Conservation (phyloP, 2,329 filamentous ascomycete genomes). For the Aspergillus sp. region DNA sequence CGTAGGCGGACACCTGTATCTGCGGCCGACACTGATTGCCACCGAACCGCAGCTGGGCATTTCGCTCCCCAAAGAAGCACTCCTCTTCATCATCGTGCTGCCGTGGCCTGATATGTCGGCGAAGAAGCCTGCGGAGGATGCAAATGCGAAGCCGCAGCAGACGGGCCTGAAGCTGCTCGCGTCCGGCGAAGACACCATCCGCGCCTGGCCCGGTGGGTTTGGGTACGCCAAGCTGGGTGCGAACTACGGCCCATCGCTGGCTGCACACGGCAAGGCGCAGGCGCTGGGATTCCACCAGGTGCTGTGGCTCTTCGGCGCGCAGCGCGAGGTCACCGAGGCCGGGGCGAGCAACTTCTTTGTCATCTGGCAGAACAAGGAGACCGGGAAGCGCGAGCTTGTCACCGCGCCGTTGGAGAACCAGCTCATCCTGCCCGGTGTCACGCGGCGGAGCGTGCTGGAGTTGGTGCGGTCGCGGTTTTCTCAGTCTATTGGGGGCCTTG, state of each 20-base stretch:
- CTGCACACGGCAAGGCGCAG: slow-evolving; percentile 67
- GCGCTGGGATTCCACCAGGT: slow-evolving; percentile 74
- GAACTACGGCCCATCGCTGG: slow-evolving; percentile 79
- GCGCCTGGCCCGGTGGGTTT: slow-evolving; percentile 89
- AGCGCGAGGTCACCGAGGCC: slow-evolving; percentile 77
- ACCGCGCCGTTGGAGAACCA: slow-evolving; percentile 76
- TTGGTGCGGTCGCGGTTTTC: slow-evolving; percentile 56
- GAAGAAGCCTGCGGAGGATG: slow-evolving; percentile 11
- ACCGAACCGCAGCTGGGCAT: slow-evolving; percentile 74
- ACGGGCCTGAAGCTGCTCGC: slow-evolving; percentile 65
- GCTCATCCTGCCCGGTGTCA: slow-evolving; percentile 81
- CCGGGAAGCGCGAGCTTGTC: slow-evolving; percentile 57
- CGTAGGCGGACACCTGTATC: slow-evolving; percentile 65
- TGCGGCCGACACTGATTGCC: slow-evolving; percentile 79
- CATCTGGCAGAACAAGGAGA: slow-evolving; percentile 55
- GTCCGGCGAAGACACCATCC: slow-evolving; percentile 69
- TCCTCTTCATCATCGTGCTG: slow-evolving; percentile 71
- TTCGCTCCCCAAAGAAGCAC: slow-evolving; percentile 67
- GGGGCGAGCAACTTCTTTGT: slow-evolving; percentile 90
- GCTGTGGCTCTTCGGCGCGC: slow-evolving; percentile 78
- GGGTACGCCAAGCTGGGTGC: slow-evolving; percentile 87
- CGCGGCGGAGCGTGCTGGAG: slow-evolving; percentile 69
- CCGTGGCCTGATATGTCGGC: slow-evolving; percentile 26
- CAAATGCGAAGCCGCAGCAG: slow-evolving; percentile 10
- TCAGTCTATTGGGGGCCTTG: slow-evolving; percentile 36